Base-by-base conservation (phyloP, 371 early-diverging fungal species). In the Rhizopus stolonifer region DNA sequence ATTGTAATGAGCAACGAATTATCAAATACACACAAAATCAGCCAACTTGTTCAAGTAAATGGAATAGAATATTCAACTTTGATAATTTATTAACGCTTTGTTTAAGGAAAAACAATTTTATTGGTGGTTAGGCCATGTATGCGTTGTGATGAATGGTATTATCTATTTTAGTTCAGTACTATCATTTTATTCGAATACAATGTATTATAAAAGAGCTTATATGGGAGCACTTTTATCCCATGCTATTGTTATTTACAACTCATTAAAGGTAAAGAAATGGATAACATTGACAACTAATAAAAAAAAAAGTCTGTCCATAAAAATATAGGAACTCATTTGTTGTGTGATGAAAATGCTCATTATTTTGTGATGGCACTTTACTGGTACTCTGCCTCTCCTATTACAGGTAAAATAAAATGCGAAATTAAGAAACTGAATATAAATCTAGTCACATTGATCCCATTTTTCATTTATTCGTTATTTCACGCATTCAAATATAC, bases 291-390 rank as follows among this genome's bases (percentile, higher is more conserved):
- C 43, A 24, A 19, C 3, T 48, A 17, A 39, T 19, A 32, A 4
- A 26, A 31, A 19, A 36, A 38, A 17, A 5, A 54, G 52, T 34
- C 29, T 23, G 48, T 31, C 34, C 25, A 52, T 13, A 49, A 33
- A 22, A 10, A 22, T 11, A 11, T 48, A 17, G 29, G 29, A 38
- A 31, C 33, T 13, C 49, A 78, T 32, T 56, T 92, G 26, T 61
- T 91, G 24, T 72, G 77, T 43, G 91, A 93, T 64, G 94, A 93
- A 71, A 93, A 93, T 62, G 82, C 87, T n/a, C 92, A 91, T 68
- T 95, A 95, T 60, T 67, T 91, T 44, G 63, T 91, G 23, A 74
- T 93, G 52, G 92, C 94, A 2, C 63, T 89, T 49, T 82, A 86
- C 57, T 95, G 93, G 92, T 79, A 79, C 52, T 71, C 81, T 17